phyloP scores from a whole-genome alignment of 371 early-diverging fungal species.

The Apophysomyces sp. region DNA sequence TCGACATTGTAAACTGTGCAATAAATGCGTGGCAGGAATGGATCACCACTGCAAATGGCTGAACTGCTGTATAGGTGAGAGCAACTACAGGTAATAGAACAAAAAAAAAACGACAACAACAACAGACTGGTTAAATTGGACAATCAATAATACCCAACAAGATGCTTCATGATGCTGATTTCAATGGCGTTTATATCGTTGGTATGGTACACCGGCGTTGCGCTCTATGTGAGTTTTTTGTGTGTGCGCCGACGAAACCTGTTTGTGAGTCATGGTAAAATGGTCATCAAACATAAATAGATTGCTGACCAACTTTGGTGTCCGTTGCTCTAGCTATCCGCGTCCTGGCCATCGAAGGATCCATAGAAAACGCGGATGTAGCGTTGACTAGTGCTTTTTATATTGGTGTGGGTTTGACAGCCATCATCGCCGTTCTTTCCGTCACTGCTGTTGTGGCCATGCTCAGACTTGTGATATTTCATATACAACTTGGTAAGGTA shows the following conservation, averaged over 20 bases:
- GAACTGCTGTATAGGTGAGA: slow-evolving; percentile 75
- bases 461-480: slow-evolving; percentile 41
- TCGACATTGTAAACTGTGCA: slow-evolving; percentile 78
- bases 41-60: slow-evolving; percentile 89
- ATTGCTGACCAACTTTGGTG: not conserved
- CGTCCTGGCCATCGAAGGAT: not conserved
- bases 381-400: slow-evolving; percentile 8
- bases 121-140: not conserved
- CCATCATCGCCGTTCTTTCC: slow-evolving; percentile 20
- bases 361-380: not conserved
- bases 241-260: slow-evolving; percentile 27
- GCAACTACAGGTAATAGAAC: slow-evolving; percentile 61
- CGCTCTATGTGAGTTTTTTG: slow-evolving; percentile 26
- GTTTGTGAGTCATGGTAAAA: slow-evolving; percentile 34
- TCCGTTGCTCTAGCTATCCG: slow-evolving; percentile 5
- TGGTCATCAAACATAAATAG: not conserved
- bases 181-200: slow-evolving; percentile 25
- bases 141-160: slow-evolving; percentile 13
- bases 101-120: not conserved
- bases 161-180: slow-evolving; percentile 26
- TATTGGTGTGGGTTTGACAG: slow-evolving; percentile 7
- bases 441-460: slow-evolving; percentile 33
- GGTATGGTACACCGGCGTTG: slow-evolving; percentile 27
- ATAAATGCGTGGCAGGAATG: slow-evolving; percentile 78
- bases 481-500: slow-evolving; percentile 43